phyloP scores from a whole-genome alignment of 139 green algal species.

The Haematococcus sp. region DNA sequence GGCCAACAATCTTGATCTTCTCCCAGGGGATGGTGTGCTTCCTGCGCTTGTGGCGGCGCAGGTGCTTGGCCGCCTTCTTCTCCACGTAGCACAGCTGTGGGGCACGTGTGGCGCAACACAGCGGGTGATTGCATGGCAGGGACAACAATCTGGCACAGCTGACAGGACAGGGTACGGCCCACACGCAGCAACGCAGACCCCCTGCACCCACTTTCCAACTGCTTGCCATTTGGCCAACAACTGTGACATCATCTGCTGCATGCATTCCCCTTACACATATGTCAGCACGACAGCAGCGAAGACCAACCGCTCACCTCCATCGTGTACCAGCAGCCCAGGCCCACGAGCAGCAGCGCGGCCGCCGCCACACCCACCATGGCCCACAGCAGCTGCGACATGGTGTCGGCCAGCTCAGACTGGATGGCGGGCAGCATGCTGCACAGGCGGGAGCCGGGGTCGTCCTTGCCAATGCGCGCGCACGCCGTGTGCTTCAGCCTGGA shows the following conservation, averaged over 20 bases:
- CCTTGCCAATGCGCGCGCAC: constrained; percentile 20
- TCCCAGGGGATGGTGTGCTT: constrained; percentile 57
- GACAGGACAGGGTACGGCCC: too few species aligned
- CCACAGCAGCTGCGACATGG: constrained; percentile 20
- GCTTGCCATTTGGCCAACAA: too few species aligned
- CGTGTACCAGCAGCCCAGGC: background rate
- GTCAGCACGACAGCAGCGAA: too few species aligned
- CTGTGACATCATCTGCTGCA: too few species aligned
- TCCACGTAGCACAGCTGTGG: constrained; percentile 47
- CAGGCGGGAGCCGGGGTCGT: constrained; percentile 27
- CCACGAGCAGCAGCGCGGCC: constrained; percentile 1
- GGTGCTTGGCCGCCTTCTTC: constrained; percentile 55
- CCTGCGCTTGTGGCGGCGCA: constrained; percentile 43
- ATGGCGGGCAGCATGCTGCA: constrained; percentile 42
- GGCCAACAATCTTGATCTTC: constrained; percentile 50
- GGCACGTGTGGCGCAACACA: background rate
- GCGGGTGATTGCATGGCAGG: background rate
- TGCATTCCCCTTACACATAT: too few species aligned
- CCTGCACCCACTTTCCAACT: background rate
- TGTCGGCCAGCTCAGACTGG: constrained; percentile 23
- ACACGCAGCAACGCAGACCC: background rate
- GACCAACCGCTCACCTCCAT: background rate
- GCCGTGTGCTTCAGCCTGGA: constrained; percentile 24
- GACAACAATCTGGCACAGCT: too few species aligned
- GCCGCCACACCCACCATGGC: background rate